Evolutionary conservation across 257 asterid species (phyloP), one percentile per base, ranked within the genome.

Genomic region (Ajuga chamaepitys): DNA sequence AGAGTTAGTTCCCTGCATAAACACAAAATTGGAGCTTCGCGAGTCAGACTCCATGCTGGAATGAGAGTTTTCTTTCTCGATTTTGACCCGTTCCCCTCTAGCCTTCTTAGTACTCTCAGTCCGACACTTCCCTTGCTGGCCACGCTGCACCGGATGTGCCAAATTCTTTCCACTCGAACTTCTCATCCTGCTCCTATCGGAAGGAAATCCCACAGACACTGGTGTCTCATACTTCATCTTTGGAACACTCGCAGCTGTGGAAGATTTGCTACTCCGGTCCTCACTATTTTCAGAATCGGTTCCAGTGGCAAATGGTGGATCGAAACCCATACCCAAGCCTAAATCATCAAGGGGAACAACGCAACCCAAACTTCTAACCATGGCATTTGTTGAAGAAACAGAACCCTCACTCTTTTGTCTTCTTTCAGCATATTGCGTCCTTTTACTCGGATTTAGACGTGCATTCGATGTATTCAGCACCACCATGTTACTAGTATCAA

Each of bases 11-110:
- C 88, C 96, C 96, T 81, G 96, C 92, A 76, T 51, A 79, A 81
- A 88, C 55, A 85, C 74, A 82, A 83, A 80, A 79, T 81, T 73
- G 79, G 79, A 81, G 78, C 89, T 91, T 73, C 76, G 85, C 67
- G 83, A 91, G 88, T 91, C 95, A 82, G 96, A 88, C 74, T 88
- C 98, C 89, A 88, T 50, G 81, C 96, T 86, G 94, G 96, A 91
- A 80, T 82, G 94, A 78, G 94, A 86, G 85, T 79, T 85, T 76
- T 85, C 91, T 81, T 81, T 85, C 90, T 88, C 91, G 80, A 82
- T 80, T 81, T 88, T 88, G 88, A 85, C 87, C 83, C 72, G 20
- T 42, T 72, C 85, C 44, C 88, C 88, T 78, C 82, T 82, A 72
- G 78, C 77, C 73, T 83, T 91, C 79, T 86, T 90, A 75, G 70